Evolutionary conservation across 2,329 filamentous ascomycete genomes (phyloP).

Genomic region (Teratosphaeria viscida): DNA sequence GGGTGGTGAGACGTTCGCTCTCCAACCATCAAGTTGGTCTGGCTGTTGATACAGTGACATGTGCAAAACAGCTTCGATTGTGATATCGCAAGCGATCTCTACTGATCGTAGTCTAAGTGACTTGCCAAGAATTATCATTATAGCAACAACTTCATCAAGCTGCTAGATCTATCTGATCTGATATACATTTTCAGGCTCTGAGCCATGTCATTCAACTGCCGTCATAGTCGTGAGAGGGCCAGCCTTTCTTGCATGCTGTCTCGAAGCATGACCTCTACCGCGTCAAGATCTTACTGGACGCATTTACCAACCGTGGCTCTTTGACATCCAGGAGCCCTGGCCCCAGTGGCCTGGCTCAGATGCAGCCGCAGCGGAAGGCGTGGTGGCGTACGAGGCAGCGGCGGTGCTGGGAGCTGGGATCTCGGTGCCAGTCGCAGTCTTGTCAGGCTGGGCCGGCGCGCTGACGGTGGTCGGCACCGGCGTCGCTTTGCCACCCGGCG

Average conservation of each 20-base stretch:
- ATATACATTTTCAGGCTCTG: neutral
- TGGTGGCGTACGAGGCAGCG: neutral
- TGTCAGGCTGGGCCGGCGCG: neutral
- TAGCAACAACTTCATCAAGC: neutral
- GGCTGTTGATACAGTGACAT: no score
- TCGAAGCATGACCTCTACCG: neutral
- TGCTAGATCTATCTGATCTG: neutral
- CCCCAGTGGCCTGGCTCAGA: neutral
- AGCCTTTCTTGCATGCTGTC: neutral
- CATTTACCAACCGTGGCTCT: neutral
- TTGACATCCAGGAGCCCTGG: neutral
- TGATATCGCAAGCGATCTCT: no score
- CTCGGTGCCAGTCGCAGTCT: neutral
- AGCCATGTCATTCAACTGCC: neutral
- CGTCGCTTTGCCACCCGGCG: neutral
- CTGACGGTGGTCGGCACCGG: neutral
- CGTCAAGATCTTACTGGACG: neutral
- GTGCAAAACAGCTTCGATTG: no score
- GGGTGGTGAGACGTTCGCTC: no score
- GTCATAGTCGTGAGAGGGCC: neutral
- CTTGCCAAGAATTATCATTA: neutral
- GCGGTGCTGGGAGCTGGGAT: neutral
- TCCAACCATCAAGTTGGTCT: no score
- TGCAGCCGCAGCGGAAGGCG: neutral
- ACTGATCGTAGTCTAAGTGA: neutral